Evolutionary conservation across 2,329 filamentous ascomycete genomes (phyloP), one percentile per base, ranked within the genome.

Genomic region (Ophiostoma quercus): DNA sequence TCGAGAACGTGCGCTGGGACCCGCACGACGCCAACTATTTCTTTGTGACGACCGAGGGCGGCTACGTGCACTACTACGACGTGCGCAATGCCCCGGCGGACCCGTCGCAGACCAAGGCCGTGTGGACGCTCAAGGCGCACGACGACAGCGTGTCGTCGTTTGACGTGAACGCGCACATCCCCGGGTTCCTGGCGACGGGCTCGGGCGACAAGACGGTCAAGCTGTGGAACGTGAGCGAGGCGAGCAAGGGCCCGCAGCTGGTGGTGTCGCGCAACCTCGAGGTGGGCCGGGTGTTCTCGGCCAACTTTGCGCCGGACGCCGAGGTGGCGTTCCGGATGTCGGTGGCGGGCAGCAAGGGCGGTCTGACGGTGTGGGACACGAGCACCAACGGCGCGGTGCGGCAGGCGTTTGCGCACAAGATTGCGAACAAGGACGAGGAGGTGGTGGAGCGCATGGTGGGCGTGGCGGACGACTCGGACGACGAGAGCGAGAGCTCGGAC

Each of bases 41-140:
- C 83, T 99, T 92, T 80, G 92, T 96, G 71, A 94, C 94, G 14
- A 99, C 95, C 4, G 95, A 99, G 79, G 91, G 87, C 75, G 95
- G 95, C 65, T 87, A 94, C 73, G 87, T 99, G 71, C 94, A 98
- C 82, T 95, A 93, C 80, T 92, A 96, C 80, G 95, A 99, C 77
- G 84, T 90, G 57, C 89, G 95, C 67, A 90, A 88, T 71, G 87
- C 91, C 16, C 92, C 92, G 25, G 81, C 90, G 9, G 87, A 87
- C 68, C 92, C 92, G 0, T 84, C 88, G 67, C 84, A 86, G 57
- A 92, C 90, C 73, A 97, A 96, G 79, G 88, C 95, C 0, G 86
- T 96, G 14, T 99, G 95, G 95, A 93, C 92, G 60, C 84, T 99
- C 68, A 95, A 99, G 81, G 95, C 95, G 19, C 95, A 99, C 82